Base-by-base conservation (phyloP, 1,284 basidiomycete genomes). In the Hypsizygus ulmarius region DNA sequence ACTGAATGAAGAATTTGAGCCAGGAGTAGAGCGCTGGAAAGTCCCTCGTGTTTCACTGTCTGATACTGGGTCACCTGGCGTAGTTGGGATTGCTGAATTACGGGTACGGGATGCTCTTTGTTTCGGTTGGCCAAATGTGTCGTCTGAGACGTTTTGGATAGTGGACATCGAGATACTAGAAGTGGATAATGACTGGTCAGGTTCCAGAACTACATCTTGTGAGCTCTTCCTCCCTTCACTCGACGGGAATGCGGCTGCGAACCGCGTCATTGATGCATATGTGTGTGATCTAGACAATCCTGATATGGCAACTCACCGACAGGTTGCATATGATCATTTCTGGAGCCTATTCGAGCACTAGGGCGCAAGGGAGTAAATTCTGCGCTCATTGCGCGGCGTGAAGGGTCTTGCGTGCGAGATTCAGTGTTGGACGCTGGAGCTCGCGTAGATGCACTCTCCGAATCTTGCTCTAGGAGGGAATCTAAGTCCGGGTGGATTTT, bases 401-500 rank as follows among this genome's bases (percentile, higher is more conserved):
- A 8, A 14, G 40, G 29, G 28, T 33, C 37, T 42, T 8, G 48
- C 19, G 21, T 41, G 21, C 19, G 27, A 16, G 29, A 27, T 28
- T 42, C 38, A 18, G 28, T 16, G 11, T 40, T 35, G 18, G 36
- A 30, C 10, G 15, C n/a, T 12, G 15, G 19, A 16, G 12, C 33
- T 18, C 21, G 16, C 4, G 41, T 11, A 19, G 10, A 27, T 19
- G 11, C 18, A 3, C 39, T 47, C 28, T 33, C 9, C 9, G 27
- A 25, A 15, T 45, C 45, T 48, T 49, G 36, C 5, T 50, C 48
- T 14, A 62, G 59, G 3, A 69, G 58, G 30, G 64, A 60, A 46
- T 66, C 62, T 25, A 69, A 56, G 43, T 72, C 57, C 46, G 67
- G 67, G 47, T 69, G 68, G 34, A 70, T 72, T 54, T 62, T 67